phyloP scores from a whole-genome alignment of 2,329 filamentous ascomycete genomes.

The Scleromitrula shiraiana region DNA sequence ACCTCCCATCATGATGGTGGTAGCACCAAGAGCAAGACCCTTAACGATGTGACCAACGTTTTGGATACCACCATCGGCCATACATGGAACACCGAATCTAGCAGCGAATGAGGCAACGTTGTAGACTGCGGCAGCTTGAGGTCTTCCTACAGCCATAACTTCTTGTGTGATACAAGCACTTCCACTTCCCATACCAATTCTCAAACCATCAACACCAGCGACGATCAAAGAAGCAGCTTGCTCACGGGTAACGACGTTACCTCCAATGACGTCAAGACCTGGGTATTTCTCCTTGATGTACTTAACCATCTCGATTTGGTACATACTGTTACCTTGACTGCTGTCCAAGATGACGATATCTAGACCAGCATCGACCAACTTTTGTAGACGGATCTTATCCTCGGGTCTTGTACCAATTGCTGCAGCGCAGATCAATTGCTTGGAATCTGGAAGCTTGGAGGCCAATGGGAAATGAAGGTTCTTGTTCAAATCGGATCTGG shows the following conservation, averaged over 20 bases:
- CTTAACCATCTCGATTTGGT: slow-evolving; percentile 97
- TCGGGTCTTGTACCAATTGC: slow-evolving; percentile 92
- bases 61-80: slow-evolving; percentile 95
- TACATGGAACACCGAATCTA: slow-evolving; percentile 92
- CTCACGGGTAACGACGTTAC: slow-evolving; percentile 96
- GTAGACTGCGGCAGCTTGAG: slow-evolving; percentile 89
- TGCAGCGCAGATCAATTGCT: slow-evolving; percentile 93
- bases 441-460: slow-evolving; percentile 92
- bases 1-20: slow-evolving; percentile 98
- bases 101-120: slow-evolving; percentile 84
- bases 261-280: slow-evolving; percentile 85
- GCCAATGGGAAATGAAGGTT: slow-evolving; percentile 95
- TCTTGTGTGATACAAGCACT: slow-evolving; percentile 98
- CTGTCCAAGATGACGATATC: slow-evolving; percentile 94
- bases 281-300: slow-evolving; percentile 87
- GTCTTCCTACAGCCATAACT: slow-evolving; percentile 97
- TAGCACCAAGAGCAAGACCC: slow-evolving; percentile 87
- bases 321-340: slow-evolving; percentile 97
- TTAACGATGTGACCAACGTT: slow-evolving; percentile 99
- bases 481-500: slow-evolving; percentile 94
- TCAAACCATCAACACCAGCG: slow-evolving; percentile 89
- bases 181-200: slow-evolving; percentile 98
- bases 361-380: slow-evolving; percentile 87
- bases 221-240: slow-evolving; percentile 89
- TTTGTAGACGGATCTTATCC: slow-evolving; percentile 78